Base-by-base conservation (phyloP, 2,329 filamentous ascomycete genomes). In the Corinectria fuckeliana region DNA sequence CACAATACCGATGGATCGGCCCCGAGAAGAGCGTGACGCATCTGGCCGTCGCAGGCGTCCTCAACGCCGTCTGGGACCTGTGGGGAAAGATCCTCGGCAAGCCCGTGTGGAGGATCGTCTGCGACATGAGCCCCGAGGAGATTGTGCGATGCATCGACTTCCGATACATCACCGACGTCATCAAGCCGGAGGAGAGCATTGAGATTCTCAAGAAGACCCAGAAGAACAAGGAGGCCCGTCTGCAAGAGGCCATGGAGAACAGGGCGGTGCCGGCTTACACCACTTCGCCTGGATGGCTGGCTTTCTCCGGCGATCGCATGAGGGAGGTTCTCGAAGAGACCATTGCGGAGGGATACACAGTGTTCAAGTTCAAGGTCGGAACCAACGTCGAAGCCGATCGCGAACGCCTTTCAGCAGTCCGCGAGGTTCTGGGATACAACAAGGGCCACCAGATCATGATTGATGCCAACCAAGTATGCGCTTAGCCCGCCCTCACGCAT, bases 11-110 rank as follows among this genome's bases (percentile, higher is more conserved):
- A 57, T 97, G 93, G 93, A 94, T 97, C 72, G 93, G 93, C 0
- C 93, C 93, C 0, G 93, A 97, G 72, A 96, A 97, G 78, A 92
- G 93, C 61, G 93, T 96, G 36, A 96, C 95, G 67, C 93, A 97
- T 76, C 89, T 97, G 10, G 93, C 93, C 1, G 87, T 96, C 10
- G 92, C 91, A 23, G 91, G 92, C 38, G 90, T 96, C 14, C 91
- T 96, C 68, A 97, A 97, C 74, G 93, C 92, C 11, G 83, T 96
- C 69, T 97, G 93, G 93, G 93, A 97, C 76, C 85, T 97, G 13
- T 96, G 93, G 93, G 92, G 91, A 53, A 96, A 96, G 80, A 85
- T 84, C 3, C 85, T 95, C 26, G 83, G 85, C 65, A 96, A 96
- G 81, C 93, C 93, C 2, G 91, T 97, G 13, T 97, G 93, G 93